Conservation (phyloP, 768 basidiomycete genomes). For the Pluteus cervinus region DNA sequence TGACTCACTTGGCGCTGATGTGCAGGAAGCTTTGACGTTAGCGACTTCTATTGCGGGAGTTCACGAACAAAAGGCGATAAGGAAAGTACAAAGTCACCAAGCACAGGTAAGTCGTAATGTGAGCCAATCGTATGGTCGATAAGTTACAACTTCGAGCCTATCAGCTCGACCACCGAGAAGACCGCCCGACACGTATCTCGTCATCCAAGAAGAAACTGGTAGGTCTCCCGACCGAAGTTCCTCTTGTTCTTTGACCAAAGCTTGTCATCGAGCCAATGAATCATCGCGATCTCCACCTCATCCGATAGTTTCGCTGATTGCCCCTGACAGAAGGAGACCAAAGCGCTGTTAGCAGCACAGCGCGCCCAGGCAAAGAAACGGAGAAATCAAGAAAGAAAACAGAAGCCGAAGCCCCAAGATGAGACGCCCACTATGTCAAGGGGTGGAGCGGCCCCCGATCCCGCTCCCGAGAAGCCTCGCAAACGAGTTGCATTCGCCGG, state of each 20-base stretch:
- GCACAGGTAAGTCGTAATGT: constrained; percentile 26
- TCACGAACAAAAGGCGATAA: constrained; percentile 38
- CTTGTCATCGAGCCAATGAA: no score
- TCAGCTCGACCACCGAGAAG: neutral
- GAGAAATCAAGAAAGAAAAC: constrained; percentile 29
- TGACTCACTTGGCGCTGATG: constrained; percentile 7
- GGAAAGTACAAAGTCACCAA: constrained; percentile 33
- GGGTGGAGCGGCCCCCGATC: no score
- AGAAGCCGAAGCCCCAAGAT: constrained; percentile 4
- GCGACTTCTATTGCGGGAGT: constrained; percentile 39
- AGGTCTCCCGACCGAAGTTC: neutral
- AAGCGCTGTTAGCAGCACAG: constrained; percentile 29
- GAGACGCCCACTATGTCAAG: no score
- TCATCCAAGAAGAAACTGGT: constrained; percentile 5
- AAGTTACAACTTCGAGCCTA: no score
- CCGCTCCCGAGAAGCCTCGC: no score
- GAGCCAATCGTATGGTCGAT: neutral
- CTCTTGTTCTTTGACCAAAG: neutral
- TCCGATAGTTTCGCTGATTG: no score
- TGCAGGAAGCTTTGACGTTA: constrained; percentile 40
- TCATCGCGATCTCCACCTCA: no score
- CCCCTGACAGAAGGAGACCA: constrained; percentile 41
- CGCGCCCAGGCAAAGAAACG: constrained; percentile 31
- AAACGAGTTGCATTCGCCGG: no score
- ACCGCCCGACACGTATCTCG: neutral